These are phyloP conservation scores for Uromyces viciae-fabae DNA, from an alignment of 1,284 basidiomycete species.

Conservation along the genomic window DNA sequence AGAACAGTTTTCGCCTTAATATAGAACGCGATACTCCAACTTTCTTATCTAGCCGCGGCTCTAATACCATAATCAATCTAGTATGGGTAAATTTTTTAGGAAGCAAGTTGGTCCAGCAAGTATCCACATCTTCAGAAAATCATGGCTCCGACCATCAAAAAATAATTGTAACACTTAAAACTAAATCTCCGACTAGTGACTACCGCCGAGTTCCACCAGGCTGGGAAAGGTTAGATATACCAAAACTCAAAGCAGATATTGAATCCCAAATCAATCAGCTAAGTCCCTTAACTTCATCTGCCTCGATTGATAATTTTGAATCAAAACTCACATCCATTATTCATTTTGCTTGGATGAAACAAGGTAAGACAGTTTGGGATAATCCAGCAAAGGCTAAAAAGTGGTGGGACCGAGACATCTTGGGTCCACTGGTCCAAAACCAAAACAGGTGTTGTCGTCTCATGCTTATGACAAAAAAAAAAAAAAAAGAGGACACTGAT, in stretches of 20 bases:
- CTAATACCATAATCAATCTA: neutral
- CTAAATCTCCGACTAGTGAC: neutral
- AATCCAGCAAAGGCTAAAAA: neutral
- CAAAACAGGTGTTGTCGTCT: neutral
- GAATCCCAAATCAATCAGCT: neutral
- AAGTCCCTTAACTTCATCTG: neutral
- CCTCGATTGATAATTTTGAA: neutral
- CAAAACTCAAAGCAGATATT: neutral
- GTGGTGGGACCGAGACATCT: slow-evolving; percentile 16
- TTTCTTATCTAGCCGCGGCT: neutral
- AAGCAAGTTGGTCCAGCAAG: neutral
- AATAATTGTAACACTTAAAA: neutral
- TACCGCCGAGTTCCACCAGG: neutral
- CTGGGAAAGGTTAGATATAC: neutral
- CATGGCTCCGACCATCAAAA: neutral
- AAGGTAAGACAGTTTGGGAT: neutral
- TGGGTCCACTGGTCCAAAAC: neutral
- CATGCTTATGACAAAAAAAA: neutral
- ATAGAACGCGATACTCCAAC: neutral
- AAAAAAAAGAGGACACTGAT: neutral
- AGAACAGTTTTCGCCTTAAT: neutral
- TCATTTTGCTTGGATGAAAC: neutral
- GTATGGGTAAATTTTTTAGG: neutral
- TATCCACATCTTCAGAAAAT: neutral
- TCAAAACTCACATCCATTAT: neutral